A percentile compares a stretch with the other conserved stretches of the same genome.
Evolutionary conservation across 495 filamentous ascomycete species (phyloP).

Genomic region (Hypomontagnella monticulosa): DNA sequence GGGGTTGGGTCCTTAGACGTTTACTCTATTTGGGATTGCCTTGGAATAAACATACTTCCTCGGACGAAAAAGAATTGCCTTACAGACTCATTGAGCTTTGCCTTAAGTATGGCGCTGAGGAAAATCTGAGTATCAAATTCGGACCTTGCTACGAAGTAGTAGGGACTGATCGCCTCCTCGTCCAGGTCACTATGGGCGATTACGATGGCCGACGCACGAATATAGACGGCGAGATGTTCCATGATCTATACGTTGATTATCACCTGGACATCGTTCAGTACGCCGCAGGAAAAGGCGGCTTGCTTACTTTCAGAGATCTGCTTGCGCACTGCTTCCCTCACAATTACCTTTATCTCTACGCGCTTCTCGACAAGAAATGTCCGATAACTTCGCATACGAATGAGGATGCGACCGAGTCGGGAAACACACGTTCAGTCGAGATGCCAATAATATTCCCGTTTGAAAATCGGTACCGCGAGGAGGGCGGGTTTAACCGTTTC

Average conservation of each 20-base stretch:
- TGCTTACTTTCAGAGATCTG: slow-evolving; percentile 15
- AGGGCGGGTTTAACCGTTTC: too few species aligned
- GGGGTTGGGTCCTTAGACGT: slow-evolving; percentile 5
- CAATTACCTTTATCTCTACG: neutral
- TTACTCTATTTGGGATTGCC: neutral
- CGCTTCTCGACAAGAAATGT: slow-evolving; percentile 1
- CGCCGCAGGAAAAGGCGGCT: slow-evolving; percentile 3
- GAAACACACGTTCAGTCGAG: neutral
- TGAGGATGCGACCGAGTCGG: neutral
- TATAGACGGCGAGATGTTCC: neutral
- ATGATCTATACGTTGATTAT: slow-evolving; percentile 9
- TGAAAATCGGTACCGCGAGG: neutral
- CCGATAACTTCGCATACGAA: neutral
- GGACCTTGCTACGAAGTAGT: slow-evolving; percentile 14
- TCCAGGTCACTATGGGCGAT: neutral
- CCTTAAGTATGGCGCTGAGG: neutral
- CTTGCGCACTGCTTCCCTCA: slow-evolving; percentile 16
- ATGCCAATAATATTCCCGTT: slow-evolving; percentile 14
- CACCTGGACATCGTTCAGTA: slow-evolving; percentile 16
- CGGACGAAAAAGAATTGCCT: neutral
- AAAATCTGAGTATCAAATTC: slow-evolving; percentile 4
- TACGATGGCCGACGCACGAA: neutral
- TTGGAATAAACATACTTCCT: too few species aligned
- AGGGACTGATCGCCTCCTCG: slow-evolving; percentile 3
- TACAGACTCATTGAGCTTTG: slow-evolving; percentile 11